Percentiles rank a stretch among this genome's conserved stretches.
These are phyloP conservation scores for Apiosordaria backusii DNA, from an alignment of 495 filamentous ascomycete genomes.

Conservation along the genomic window DNA sequence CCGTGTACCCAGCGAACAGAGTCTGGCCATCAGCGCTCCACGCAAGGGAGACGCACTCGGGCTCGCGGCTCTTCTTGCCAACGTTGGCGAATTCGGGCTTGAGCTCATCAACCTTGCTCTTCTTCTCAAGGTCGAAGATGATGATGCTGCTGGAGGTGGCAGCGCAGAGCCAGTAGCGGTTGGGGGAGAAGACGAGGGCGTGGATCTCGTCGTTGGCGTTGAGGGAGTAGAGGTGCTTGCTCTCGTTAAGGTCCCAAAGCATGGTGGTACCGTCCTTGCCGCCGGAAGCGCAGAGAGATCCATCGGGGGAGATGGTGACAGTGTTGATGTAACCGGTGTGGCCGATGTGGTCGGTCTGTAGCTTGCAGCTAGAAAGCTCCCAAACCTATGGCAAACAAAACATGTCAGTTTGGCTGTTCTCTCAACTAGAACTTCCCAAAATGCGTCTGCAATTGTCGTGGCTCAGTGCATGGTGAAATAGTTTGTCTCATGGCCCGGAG, in stretches of 20 bases:
- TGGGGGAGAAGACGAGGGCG: conserved; percentile 99
- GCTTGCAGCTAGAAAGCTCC: conserved; percentile 98
- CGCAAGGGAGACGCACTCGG: conserved; percentile 94
- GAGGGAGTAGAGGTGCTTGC: conserved; percentile 99
- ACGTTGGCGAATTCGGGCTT: conserved; percentile 96
- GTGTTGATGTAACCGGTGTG: conserved; percentile 99
- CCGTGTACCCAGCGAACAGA: conserved; percentile 98
- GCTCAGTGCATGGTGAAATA: conserved; percentile 80
- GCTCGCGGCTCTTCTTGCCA: conserved; percentile 98
- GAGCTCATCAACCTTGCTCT: conserved; percentile 99
- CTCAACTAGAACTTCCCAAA: conserved; percentile 6
- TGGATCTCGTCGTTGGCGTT: conserved; percentile 99
- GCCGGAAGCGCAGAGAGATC: conserved; percentile 97
- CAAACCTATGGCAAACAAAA: conserved; percentile 65
- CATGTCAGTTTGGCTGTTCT: conserved; percentile 12
- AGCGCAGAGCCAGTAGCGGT: conserved; percentile 99
- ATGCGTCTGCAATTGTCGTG: conserved; percentile 4
- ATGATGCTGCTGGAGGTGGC: conserved; percentile 96
- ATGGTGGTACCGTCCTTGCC: conserved; percentile 99
- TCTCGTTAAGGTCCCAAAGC: conserved; percentile 99
- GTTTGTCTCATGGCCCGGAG: conserved; percentile 93
- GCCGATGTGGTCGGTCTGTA: conserved; percentile 99
- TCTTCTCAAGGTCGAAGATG: conserved; percentile 99
- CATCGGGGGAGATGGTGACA: conserved; percentile 99
- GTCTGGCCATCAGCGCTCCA: conserved; percentile 99